Conservation (phyloP, 257 asterid species). For the Mitragyna speciosa region DNA sequence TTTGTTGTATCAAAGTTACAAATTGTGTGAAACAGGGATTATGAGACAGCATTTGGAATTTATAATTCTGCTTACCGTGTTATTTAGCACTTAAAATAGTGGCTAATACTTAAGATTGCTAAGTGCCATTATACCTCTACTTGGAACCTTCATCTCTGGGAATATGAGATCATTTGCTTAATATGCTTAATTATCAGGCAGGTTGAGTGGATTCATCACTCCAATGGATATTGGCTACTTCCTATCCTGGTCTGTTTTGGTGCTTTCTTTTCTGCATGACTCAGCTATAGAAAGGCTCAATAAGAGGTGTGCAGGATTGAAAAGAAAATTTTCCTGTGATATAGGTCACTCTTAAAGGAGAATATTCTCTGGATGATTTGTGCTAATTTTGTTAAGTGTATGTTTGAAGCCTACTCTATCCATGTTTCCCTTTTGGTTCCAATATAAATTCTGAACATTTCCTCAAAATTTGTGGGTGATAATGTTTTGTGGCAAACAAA, state of each 20-base stretch:
- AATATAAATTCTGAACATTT: too few species aligned
- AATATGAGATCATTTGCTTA: background rate
- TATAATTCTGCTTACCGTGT: background rate
- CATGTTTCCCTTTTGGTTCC: background rate
- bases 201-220: background rate
- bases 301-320: background rate
- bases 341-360: background rate
- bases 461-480: background rate
- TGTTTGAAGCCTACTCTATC: background rate
- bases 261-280: background rate
- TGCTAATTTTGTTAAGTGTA: background rate
- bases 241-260: background rate
- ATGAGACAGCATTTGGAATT: background rate
- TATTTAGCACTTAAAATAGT: background rate
- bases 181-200: background rate
- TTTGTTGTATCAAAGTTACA: background rate
- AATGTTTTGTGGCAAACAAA: background rate
- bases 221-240: background rate
- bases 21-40: background rate
- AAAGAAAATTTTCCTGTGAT: background rate
- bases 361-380: background rate
- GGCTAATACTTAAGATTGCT: background rate
- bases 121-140: too few species aligned
- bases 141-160: background rate
- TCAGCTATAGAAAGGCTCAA: background rate